Percentiles rank a stretch among this genome's conserved stretches.
Evolutionary conservation across 768 basidiomycete species (phyloP).

Genomic region (Suillus variegatus): DNA sequence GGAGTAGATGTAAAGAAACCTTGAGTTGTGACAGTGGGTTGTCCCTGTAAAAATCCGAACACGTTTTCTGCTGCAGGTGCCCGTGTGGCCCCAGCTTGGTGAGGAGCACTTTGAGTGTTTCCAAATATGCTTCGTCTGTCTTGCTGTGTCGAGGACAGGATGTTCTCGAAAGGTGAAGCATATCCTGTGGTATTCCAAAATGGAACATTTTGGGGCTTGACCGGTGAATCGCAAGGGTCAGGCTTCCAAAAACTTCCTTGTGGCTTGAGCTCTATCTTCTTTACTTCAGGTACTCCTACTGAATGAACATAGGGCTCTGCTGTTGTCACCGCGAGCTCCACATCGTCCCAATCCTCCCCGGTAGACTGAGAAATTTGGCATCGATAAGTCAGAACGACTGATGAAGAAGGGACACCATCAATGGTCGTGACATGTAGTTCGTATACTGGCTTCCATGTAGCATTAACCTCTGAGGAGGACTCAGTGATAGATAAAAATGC

Average conservation of each 20-base stretch:
- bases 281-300: conserved; percentile 24
- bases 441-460: conserved; percentile 23
- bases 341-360: conserved; percentile 32
- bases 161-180: neutral
- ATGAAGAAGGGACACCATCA: conserved; percentile 16
- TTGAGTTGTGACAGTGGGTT: neutral
- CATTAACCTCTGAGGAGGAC: conserved; percentile 15
- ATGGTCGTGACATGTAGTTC: conserved; percentile 17
- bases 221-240: neutral
- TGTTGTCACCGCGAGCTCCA: conserved; percentile 27
- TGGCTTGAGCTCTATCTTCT: conserved; percentile 18
- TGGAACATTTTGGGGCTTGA: neutral
- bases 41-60: neutral
- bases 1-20: neutral
- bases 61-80: neutral
- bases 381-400: conserved; percentile 26
- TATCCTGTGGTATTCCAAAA: neutral
- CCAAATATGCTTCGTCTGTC: neutral
- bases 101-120: neutral
- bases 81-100: neutral
- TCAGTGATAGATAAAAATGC: neutral
- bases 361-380: conserved; percentile 31
- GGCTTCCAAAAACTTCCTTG: neutral
- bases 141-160: neutral
- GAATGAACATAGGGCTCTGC: conserved; percentile 19